These are phyloP conservation scores for Naganishia cerealis DNA, from an alignment of 1,284 basidiomycete species.

Conservation along the genomic window DNA sequence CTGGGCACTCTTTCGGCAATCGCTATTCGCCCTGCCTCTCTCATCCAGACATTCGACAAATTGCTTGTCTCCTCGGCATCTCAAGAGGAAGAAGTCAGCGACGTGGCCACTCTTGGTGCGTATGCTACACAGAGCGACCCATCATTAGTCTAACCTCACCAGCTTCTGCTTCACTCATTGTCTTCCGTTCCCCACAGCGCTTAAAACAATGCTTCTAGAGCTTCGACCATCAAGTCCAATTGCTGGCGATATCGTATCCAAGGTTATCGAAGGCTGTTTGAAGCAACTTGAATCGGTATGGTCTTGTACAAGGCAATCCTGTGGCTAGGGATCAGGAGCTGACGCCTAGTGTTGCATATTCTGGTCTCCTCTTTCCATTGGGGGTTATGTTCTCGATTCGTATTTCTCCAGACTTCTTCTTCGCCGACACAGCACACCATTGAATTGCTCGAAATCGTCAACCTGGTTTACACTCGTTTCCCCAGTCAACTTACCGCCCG, in stretches of 20 bases:
- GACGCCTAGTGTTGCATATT: not conserved
- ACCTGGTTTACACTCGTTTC: slow-evolving; percentile 86
- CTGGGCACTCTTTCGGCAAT: slow-evolving; percentile 45
- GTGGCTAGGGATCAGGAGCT: not conserved
- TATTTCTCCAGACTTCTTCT: not conserved
- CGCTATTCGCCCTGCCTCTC: slow-evolving; percentile 69
- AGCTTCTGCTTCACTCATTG: slow-evolving; percentile 8
- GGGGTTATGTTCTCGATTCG: not conserved
- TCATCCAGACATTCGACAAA: slow-evolving; percentile 81
- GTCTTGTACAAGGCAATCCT: slow-evolving; percentile 13
- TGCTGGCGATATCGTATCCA: slow-evolving; percentile 74
- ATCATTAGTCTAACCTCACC: not conserved
- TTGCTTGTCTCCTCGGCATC: slow-evolving; percentile 41
- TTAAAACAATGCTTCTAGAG: slow-evolving; percentile 92
- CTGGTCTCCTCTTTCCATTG: not conserved
- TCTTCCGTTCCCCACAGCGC: slow-evolving; percentile 58
- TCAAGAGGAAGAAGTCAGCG: slow-evolving; percentile 58
- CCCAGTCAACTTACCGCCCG: slow-evolving; percentile 65
- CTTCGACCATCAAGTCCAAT: slow-evolving; percentile 76
- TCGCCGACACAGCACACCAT: slow-evolving; percentile 23
- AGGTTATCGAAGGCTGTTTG: slow-evolving; percentile 80
- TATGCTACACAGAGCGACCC: slow-evolving; percentile 26
- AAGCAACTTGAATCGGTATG: slow-evolving; percentile 72
- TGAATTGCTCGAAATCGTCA: slow-evolving; percentile 85
- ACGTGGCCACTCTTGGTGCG: slow-evolving; percentile 88